Evolutionary conservation across 306 rosid genomes (phyloP).

Genomic region (Medicago ruthenica): DNA sequence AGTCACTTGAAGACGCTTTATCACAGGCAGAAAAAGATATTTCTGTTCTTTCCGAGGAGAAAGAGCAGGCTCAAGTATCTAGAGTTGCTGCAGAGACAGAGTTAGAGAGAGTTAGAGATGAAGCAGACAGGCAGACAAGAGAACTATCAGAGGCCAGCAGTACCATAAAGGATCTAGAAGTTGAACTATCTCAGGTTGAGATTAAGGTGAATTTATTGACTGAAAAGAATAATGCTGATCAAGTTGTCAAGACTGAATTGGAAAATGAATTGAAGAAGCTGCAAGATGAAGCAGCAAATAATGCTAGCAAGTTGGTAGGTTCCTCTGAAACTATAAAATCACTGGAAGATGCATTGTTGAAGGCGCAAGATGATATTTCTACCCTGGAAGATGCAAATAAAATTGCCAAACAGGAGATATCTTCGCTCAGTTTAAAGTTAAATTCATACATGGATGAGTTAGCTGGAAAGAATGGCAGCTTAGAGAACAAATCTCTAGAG

Average conservation of each 20-base stretch:
- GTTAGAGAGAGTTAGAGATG: conserved; percentile 67
- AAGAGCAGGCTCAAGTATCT: conserved; percentile 67
- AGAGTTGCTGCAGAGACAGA: conserved; percentile 68
- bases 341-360: conserved; percentile 69
- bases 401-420: conserved; percentile 73
- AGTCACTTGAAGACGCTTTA: conserved; percentile 73
- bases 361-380: conserved; percentile 71
- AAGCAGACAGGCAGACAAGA: conserved; percentile 56
- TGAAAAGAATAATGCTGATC: conserved; percentile 68
- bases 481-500: conserved; percentile 65
- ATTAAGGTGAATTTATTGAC: conserved; percentile 54
- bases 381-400: conserved; percentile 62
- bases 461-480: conserved; percentile 66
- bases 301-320: conserved; percentile 61
- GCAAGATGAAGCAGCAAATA: conserved; percentile 67
- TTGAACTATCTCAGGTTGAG: conserved; percentile 61
- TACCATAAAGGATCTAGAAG: conserved; percentile 74
- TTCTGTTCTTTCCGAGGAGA: conserved; percentile 60
- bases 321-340: conserved; percentile 58
- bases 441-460: conserved; percentile 73
- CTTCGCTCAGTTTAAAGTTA: conserved; percentile 68
- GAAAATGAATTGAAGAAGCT: conserved; percentile 74
- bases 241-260: conserved; percentile 57
- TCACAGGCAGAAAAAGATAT: conserved; percentile 68
- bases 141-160: conserved; percentile 69